Evolutionary conservation across 257 asterid species (phyloP), one percentile per base, ranked within the genome.

Genomic region (Mentha longifolia): DNA sequence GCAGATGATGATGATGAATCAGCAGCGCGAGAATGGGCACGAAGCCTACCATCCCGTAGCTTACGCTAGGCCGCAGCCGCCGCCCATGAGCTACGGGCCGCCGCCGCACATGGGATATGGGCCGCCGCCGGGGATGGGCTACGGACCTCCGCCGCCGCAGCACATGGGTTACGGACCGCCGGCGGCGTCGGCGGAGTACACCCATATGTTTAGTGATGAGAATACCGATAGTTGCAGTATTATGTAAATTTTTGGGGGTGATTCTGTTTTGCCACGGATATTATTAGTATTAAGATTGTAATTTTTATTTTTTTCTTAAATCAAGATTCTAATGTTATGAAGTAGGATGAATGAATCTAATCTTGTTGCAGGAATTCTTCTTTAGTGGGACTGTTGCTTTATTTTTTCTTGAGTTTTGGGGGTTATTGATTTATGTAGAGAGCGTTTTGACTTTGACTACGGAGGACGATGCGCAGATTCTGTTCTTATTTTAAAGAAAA

Each of bases 1-100:
- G 4, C 91, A 83, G 33, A 86, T 84, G 94, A 87, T 87, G 96
- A 85, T 87, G 94, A 89, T 82, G 90, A 74, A 82, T 56, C 91
- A 87, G 58, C 89, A 81, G 68, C 87, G 79, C 6, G 78, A 77
- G 11, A 45, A 77, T 8, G 87, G 87, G 42, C 82, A 74, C 0
- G 91, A 81, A 7, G 82, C 80, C 82, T 79, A 79, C 70, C 83
- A 84, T 46, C 96, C 91, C 9, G 68, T 72, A 77, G 76, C 79
- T 78, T 83, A 85, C 25, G 74, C 78, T 0, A 75, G 81, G 35
- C 87, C 78, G 2, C 90, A 39, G 47, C 85, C 85, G 14, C 55
- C 55, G 0, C 75, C 79, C 2, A 71, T 81, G 86, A 20, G 66
- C 22, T 88, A 87, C 3, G 80, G 80, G 4, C 68, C 61, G 17